Conservation (phyloP, 2,329 filamentous ascomycete species). For the Akanthomyces uredinophilus region DNA sequence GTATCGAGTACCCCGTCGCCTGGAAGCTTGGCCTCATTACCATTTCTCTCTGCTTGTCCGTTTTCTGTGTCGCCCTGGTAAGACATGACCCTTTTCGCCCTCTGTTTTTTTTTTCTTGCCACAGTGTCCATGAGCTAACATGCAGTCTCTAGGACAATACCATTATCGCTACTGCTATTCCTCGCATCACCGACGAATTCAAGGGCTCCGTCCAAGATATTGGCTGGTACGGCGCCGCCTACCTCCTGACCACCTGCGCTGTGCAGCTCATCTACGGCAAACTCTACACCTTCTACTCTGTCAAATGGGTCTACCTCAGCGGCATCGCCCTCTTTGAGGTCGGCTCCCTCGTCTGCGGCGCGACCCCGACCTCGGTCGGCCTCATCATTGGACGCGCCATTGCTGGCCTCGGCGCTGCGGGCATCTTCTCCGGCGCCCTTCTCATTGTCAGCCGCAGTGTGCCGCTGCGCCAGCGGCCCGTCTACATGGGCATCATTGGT, state of each 20-base stretch:
- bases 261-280: slow-evolving; percentile 46
- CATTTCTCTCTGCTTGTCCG: slow-evolving; percentile 14
- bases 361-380: slow-evolving; percentile 16
- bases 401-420: slow-evolving; percentile 28
- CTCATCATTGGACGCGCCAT: slow-evolving; percentile 20
- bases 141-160: slow-evolving; percentile 28
- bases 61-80: slow-evolving; percentile 15
- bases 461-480: slow-evolving; percentile 27
- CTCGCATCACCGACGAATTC: slow-evolving; percentile 31
- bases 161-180: slow-evolving; percentile 35
- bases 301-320: slow-evolving; percentile 40
- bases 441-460: slow-evolving; percentile 25
- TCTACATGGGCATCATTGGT: slow-evolving; percentile 32
- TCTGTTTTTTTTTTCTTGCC: no score
- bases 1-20: slow-evolving; percentile 27
- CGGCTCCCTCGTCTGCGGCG: slow-evolving; percentile 30
- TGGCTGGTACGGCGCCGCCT: slow-evolving; percentile 41
- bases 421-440: slow-evolving; percentile 42
- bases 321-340: slow-evolving; percentile 30
- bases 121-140: not conserved
- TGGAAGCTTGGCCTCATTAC: slow-evolving; percentile 15
- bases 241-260: slow-evolving; percentile 44
- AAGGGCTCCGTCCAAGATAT: slow-evolving; percentile 35
- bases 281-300: slow-evolving; percentile 46
- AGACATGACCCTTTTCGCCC: slow-evolving; percentile 18